phyloP scores from a whole-genome alignment of 495 filamentous ascomycete species.

The Daldinia grandis region DNA sequence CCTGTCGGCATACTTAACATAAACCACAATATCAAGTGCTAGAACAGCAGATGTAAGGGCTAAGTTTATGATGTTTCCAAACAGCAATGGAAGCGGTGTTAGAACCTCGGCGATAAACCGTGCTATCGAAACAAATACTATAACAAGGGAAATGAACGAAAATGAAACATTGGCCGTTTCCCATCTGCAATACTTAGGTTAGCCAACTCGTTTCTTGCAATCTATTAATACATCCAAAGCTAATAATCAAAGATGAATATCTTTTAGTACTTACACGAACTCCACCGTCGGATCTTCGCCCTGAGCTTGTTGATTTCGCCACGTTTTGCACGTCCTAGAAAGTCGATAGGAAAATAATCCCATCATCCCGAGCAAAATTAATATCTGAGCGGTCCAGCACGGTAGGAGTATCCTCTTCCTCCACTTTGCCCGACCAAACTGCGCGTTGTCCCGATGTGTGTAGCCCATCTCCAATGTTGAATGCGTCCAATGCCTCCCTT shows the following conservation, averaged over 20 bases:
- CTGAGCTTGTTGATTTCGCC: constrained; percentile 47
- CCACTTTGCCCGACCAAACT: constrained; percentile 55
- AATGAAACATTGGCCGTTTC: constrained; percentile 56
- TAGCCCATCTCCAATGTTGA: constrained; percentile 38
- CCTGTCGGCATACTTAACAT: constrained; percentile 48
- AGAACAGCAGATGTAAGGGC: constrained; percentile 52
- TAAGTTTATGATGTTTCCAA: constrained; percentile 55
- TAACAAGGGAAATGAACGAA: constrained; percentile 51
- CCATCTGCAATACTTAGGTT: constrained; percentile 48
- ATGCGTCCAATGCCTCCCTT: background rate
- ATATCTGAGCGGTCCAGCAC: constrained; percentile 53
- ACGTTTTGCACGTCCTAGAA: constrained; percentile 51
- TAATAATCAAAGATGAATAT: background rate
- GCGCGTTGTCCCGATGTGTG: constrained; percentile 52
- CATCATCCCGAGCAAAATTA: constrained; percentile 51
- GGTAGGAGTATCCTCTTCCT: constrained; percentile 51
- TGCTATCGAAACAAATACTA: constrained; percentile 53
- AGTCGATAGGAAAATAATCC: constrained; percentile 60
- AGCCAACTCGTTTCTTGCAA: background rate
- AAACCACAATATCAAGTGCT: constrained; percentile 55
- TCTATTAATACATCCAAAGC: background rate
- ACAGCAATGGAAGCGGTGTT: constrained; percentile 56
- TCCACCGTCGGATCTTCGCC: constrained; percentile 54
- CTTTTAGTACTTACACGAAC: constrained; percentile 52
- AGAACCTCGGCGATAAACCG: constrained; percentile 53